Evolutionary conservation across 2,329 filamentous ascomycete genomes (phyloP).

Genomic region (Xylaria sp.): DNA sequence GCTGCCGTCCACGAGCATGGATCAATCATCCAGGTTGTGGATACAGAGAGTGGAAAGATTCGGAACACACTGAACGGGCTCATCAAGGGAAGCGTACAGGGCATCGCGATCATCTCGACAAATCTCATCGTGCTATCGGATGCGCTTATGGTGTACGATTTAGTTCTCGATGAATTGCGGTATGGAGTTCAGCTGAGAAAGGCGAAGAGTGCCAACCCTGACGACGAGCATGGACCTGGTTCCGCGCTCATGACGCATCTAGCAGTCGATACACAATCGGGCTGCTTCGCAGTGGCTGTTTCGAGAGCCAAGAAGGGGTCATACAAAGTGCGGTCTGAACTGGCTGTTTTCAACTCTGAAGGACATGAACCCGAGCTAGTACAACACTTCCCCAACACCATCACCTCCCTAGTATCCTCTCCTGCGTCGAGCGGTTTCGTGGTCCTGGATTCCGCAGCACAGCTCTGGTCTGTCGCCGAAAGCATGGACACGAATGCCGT

Average conservation of each 20-base stretch:
- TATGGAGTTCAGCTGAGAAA: conserved; percentile 55
- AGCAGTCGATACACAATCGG: conserved; percentile 61
- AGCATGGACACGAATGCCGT: conserved; percentile 51
- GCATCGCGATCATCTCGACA: conserved; percentile 65
- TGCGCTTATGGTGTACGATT: conserved; percentile 73
- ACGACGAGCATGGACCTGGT: conserved; percentile 32
- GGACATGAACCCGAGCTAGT: conserved; percentile 54
- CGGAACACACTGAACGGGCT: conserved; percentile 62
- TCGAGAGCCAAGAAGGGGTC: conserved; percentile 32
- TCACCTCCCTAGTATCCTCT: conserved; percentile 63
- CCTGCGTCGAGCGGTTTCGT: conserved; percentile 66
- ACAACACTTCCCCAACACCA: conserved; percentile 50
- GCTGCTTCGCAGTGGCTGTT: conserved; percentile 62
- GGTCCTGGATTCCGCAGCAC: conserved; percentile 68
- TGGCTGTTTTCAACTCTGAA: conserved; percentile 64
- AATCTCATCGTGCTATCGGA: conserved; percentile 72
- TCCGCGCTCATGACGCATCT: conserved; percentile 54
- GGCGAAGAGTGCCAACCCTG: conserved; percentile 24
- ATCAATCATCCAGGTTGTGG: conserved; percentile 68
- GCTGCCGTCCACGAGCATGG: conserved; percentile 51
- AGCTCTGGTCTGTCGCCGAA: conserved; percentile 60
- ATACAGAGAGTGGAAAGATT: conserved; percentile 63
- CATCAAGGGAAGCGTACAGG: conserved; percentile 59
- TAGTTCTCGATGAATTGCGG: conserved; percentile 69
- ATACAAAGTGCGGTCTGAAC: conserved; percentile 42